Evolutionary conservation across 305 asterid genomes (phyloP).

Genomic region (Ruellia speciosa): DNA sequence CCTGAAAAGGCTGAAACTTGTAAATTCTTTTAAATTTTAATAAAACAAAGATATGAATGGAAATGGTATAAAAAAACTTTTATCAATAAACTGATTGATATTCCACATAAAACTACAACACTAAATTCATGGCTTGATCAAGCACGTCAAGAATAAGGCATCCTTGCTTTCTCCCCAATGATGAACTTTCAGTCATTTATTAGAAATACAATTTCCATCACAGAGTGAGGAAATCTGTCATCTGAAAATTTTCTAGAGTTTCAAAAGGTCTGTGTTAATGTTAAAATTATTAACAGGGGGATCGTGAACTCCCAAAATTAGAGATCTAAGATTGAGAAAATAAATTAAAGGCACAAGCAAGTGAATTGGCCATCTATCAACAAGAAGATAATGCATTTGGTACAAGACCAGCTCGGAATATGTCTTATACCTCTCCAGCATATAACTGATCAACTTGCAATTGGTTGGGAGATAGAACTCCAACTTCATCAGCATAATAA

Average conservation of each 20-base stretch:
- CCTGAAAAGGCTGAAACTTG: conserved; percentile 43
- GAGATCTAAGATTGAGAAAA: no score
- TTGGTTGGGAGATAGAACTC: conserved; percentile 90
- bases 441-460: conserved; percentile 67
- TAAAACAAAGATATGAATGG: no score
- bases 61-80: neutral
- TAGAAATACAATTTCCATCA: no score
- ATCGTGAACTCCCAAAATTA: no score
- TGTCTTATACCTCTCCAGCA: conserved; percentile 82
- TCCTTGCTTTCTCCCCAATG: neutral
- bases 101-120: conserved; percentile 6
- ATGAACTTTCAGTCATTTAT: neutral
- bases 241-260: no score
- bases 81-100: neutral
- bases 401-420: conserved; percentile 16
- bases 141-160: conserved; percentile 3
- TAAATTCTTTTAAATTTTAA: neutral
- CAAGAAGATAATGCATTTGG: conserved; percentile 1
- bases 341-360: neutral
- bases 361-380: neutral
- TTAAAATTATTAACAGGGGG: no score
- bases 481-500: conserved; percentile 91
- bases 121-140: conserved; percentile 10
- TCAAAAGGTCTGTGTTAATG: no score
- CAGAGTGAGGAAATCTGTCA: no score